Conservation (phyloP, 2,329 filamentous ascomycete genomes). For the Paecilomyces variotii region DNA sequence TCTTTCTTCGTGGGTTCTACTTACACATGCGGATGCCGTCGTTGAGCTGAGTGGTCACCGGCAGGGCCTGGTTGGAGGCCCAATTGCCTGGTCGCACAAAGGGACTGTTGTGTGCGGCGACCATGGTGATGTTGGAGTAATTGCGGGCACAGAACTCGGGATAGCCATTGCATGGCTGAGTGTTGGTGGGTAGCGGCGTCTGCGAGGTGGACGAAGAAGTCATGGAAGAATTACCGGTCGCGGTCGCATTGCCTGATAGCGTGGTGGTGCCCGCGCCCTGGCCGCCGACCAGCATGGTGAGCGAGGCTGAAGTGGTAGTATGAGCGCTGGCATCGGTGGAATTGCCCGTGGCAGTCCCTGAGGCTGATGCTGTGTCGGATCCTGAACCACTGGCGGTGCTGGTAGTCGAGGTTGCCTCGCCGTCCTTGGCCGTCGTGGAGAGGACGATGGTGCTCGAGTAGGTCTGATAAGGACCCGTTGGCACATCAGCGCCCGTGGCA, state of each 20-base stretch:
- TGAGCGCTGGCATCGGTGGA: conserved; percentile 14
- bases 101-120: conserved; percentile 74
- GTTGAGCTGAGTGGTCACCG: conserved; percentile 63
- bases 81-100: conserved; percentile 64
- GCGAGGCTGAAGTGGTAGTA: conserved; percentile 29
- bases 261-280: conserved; percentile 24
- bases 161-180: conserved; percentile 71
- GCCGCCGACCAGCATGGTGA: conserved; percentile 33
- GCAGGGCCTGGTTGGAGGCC: conserved; percentile 65
- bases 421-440: conserved; percentile 5
- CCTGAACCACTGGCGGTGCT: conserved; percentile 13
- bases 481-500: conserved; percentile 17
- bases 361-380: conserved; percentile 12
- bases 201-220: conserved; percentile 30
- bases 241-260: conserved; percentile 41
- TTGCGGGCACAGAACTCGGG: conserved; percentile 66
- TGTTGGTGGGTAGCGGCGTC: conserved; percentile 55
- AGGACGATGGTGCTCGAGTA: conserved; percentile 26
- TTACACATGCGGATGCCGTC: conserved; percentile 57
- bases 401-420: conserved; percentile 14
- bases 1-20: conserved; percentile 10
- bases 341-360: conserved; percentile 9
- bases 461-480: conserved; percentile 33
- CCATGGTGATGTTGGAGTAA: conserved; percentile 74
- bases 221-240: conserved; percentile 40